phyloP scores from a whole-genome alignment of 495 filamentous ascomycete species.

The Staphylotrichum longicolle region DNA sequence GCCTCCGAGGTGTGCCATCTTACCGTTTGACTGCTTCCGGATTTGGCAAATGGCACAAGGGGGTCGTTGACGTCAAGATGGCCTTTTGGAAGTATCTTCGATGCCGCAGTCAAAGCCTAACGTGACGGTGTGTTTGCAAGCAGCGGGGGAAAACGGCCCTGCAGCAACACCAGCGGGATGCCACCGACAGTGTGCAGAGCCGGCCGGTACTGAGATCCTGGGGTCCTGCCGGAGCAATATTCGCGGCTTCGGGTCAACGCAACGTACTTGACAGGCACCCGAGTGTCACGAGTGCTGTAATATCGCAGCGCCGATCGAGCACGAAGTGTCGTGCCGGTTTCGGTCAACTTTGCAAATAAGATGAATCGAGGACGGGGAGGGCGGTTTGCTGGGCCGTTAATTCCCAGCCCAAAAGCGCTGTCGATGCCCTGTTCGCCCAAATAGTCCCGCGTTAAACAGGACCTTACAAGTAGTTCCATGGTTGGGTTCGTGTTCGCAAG shows the following conservation, averaged over 20 bases:
- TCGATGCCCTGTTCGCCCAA: too few species aligned
- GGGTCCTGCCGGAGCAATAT: conserved; percentile 7
- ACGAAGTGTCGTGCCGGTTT: not conserved
- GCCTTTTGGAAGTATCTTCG: too few species aligned
- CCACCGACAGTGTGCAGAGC: not conserved
- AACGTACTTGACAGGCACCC: conserved; percentile 13
- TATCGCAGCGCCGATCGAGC: conserved; percentile 11
- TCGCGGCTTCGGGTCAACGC: conserved; percentile 14
- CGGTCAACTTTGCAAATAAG: not conserved
- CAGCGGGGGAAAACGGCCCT: not conserved
- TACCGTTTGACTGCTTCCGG: conserved; percentile 14
- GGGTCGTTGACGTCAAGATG: conserved; percentile 20
- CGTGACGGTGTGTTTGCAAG: conserved; percentile 1
- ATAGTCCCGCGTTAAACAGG: too few species aligned
- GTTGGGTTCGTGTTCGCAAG: not conserved
- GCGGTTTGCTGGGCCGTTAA: too few species aligned
- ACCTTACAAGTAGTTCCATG: not conserved
- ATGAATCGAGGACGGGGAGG: not conserved
- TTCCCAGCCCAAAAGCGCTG: too few species aligned
- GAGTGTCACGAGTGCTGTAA: conserved; percentile 9
- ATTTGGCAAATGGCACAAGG: conserved; percentile 18
- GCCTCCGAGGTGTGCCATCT: conserved; percentile 12
- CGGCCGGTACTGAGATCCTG: conserved; percentile 13
- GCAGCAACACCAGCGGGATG: not conserved
- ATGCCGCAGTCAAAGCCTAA: not conserved